phyloP scores from a whole-genome alignment of 23 red algal species.

The Cyanidium caldarium region DNA sequence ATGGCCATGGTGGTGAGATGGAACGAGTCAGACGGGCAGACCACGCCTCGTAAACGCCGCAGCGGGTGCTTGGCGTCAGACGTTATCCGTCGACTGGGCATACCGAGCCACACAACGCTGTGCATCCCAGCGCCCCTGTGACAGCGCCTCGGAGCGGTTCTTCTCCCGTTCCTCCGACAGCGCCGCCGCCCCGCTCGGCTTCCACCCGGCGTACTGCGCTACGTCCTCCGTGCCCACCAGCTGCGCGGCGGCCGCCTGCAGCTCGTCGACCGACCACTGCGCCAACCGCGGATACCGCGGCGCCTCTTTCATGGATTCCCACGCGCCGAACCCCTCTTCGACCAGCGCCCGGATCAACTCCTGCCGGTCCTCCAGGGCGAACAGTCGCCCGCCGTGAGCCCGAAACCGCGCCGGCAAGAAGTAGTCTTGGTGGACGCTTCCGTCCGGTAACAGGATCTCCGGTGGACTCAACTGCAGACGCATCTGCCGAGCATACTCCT shows the following conservation, averaged over 20 bases:
- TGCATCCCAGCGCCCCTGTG: not conserved
- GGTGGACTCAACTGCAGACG: not conserved
- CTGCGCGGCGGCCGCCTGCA: not conserved
- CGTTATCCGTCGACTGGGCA: not conserved
- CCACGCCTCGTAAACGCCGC: no score
- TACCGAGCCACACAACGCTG: not conserved
- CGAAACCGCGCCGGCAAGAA: not conserved
- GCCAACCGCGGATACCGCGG: not conserved
- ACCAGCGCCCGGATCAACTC: not conserved
- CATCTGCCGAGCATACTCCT: not conserved
- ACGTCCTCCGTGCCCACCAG: not conserved
- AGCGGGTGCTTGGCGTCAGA: not conserved
- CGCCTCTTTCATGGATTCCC: not conserved
- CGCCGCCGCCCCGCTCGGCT: not conserved
- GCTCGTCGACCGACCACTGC: not conserved
- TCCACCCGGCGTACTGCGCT: not conserved
- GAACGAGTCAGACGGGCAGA: no score
- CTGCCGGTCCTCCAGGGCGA: conserved; percentile 6
- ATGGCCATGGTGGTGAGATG: no score
- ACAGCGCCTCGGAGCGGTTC: not conserved
- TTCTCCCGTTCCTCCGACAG: not conserved
- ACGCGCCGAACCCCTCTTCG: not conserved
- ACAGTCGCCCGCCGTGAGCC: not conserved
- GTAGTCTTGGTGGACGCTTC: not conserved
- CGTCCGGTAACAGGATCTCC: not conserved